Percentiles rank a stretch among this genome's conserved stretches.
Evolutionary conservation across 768 basidiomycete species (phyloP).

Genomic region (Cystofilobasidium capitatum): DNA sequence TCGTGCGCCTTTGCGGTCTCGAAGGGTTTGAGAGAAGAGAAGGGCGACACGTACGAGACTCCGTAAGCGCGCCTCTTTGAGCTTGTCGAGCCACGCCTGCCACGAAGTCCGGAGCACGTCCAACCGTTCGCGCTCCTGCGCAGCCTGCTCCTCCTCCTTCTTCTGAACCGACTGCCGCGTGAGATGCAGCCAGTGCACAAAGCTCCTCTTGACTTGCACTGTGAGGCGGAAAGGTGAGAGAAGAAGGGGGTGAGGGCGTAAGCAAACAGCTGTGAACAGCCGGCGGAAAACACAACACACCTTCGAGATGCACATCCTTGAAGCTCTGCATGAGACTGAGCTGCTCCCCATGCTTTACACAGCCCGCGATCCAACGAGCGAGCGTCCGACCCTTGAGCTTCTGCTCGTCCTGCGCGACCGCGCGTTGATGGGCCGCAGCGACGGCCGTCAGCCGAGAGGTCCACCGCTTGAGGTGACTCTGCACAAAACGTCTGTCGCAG

Average conservation of each 20-base stretch:
- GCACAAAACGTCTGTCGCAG: too few relatives aligned
- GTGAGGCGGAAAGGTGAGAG: not conserved
- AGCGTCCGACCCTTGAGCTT: conserved; percentile 41
- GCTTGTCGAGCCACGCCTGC: conserved; percentile 72
- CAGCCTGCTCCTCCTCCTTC: conserved; percentile 51
- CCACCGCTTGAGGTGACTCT: too few relatives aligned
- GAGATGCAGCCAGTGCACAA: conserved; percentile 1
- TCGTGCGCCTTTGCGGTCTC: too few relatives aligned
- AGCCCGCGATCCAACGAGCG: conserved; percentile 58
- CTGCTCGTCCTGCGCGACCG: not conserved
- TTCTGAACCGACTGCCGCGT: conserved; percentile 41
- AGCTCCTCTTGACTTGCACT: not conserved
- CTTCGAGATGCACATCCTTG: conserved; percentile 68
- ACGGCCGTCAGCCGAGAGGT: not conserved
- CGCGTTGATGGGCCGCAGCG: not conserved
- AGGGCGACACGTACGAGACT: not conserved
- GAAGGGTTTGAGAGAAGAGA: conserved; percentile 8
- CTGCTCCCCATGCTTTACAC: conserved; percentile 58
- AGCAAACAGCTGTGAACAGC: not conserved
- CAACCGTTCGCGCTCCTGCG: conserved; percentile 55
- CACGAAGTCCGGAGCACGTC: conserved; percentile 51
- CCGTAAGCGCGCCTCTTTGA: conserved; percentile 30
- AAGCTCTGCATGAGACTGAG: conserved; percentile 75
- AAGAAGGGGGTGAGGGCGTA: not conserved
- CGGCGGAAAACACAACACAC: conserved; percentile 41